Conservation (phyloP, 371 early-diverging fungal species). For the Mucor piriformis region DNA sequence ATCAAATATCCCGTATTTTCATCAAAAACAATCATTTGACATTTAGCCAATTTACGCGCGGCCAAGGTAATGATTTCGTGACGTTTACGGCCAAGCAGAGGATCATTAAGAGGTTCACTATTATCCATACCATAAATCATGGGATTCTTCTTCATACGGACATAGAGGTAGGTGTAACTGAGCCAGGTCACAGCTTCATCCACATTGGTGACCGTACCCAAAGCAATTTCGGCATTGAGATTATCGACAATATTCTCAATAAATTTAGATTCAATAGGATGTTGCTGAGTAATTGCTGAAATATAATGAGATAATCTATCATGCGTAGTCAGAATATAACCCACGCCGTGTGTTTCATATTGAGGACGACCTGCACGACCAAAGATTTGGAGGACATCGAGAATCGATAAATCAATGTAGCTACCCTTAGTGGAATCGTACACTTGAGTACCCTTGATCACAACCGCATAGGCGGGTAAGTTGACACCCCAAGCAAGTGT, state of each 20-base stretch:
- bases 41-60: constrained; percentile 73
- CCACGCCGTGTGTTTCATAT: constrained; percentile 92
- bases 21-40: constrained; percentile 94
- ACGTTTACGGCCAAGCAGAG: constrained; percentile 73
- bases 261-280: constrained; percentile 97
- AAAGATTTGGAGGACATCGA: constrained; percentile 99
- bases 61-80: constrained; percentile 78
- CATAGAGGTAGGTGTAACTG: constrained; percentile 96
- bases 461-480: constrained; percentile 98
- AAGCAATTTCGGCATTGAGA: constrained; percentile 96
- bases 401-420: constrained; percentile 90
- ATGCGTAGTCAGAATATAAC: constrained; percentile 89
- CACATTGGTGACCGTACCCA: constrained; percentile 93
- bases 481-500: constrained; percentile 99
- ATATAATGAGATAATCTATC: constrained; percentile 94
- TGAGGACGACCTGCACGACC: constrained; percentile 99
- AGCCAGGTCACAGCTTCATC: constrained; percentile 97
- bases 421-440: constrained; percentile 94
- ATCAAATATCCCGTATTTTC: constrained; percentile 80
- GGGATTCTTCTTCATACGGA: constrained; percentile 96
- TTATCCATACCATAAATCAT: constrained; percentile 88
- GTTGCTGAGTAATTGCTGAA: constrained; percentile 93
- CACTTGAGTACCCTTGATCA: constrained; percentile 98
- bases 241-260: constrained; percentile 88
- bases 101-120: constrained; percentile 77